Conservation (phyloP, 1,284 basidiomycete species). For the Tausonia pullulans region DNA sequence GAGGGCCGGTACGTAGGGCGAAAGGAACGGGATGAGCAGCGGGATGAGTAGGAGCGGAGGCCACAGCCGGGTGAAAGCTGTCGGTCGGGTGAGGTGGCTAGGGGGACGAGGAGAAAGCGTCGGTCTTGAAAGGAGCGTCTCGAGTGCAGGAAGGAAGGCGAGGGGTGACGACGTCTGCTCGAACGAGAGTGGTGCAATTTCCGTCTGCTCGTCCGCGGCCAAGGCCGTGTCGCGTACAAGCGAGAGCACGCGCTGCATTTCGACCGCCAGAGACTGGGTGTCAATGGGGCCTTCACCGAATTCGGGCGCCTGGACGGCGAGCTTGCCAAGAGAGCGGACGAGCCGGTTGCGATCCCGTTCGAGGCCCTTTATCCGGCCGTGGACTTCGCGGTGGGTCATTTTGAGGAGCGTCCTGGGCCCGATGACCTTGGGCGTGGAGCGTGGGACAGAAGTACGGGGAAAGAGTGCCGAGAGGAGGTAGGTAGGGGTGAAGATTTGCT, state of each 20-base stretch:
- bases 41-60: conserved; percentile 34
- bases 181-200: too few relatives aligned
- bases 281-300: not conserved
- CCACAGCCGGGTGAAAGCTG: conserved; percentile 31
- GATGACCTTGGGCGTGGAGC: conserved; percentile 4
- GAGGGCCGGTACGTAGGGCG: conserved; percentile 5
- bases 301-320: conserved; percentile 8
- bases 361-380: conserved; percentile 7
- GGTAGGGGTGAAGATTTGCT: conserved; percentile 9
- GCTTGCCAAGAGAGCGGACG: conserved; percentile 4
- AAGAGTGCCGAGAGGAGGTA: conserved; percentile 14
- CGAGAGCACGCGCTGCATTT: not conserved
- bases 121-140: not conserved
- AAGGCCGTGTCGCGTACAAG: not conserved
- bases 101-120: not conserved
- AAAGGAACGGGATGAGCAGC: conserved; percentile 17
- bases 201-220: not conserved
- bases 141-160: not conserved
- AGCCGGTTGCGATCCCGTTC: conserved; percentile 5
- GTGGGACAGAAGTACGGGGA: conserved; percentile 9
- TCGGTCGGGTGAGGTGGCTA: conserved; percentile 23
- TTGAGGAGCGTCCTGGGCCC: conserved; percentile 4
- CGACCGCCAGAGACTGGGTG: not conserved
- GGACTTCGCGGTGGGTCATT: conserved; percentile 7
- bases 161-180: not conserved